These are phyloP conservation scores for Fusarium sp. DNA, from an alignment of 2,329 filamentous ascomycete species.

Conservation along the genomic window DNA sequence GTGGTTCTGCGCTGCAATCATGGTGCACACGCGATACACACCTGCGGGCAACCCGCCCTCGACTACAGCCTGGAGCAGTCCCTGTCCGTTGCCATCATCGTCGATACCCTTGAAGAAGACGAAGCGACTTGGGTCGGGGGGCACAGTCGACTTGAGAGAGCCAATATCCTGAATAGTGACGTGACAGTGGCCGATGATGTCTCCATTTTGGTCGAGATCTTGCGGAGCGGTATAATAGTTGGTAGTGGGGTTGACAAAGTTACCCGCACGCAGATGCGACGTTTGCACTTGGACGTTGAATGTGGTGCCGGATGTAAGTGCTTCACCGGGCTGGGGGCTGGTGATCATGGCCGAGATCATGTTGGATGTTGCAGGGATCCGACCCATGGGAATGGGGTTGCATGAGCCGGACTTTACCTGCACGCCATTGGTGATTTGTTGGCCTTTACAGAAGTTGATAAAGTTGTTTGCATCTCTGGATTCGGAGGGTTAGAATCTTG, in stretches of 20 bases:
- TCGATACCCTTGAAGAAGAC: conserved; percentile 1
- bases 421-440: conserved; percentile 67
- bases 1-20: conserved; percentile 71
- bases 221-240: neutral
- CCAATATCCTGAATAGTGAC: conserved; percentile 68
- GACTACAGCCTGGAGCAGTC: neutral
- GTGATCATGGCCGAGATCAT: conserved; percentile 68
- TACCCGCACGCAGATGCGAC: neutral
- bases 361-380: conserved; percentile 62
- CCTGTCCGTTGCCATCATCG: neutral
- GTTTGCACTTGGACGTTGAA: conserved; percentile 17
- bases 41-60: conserved; percentile 46
- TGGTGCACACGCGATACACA: conserved; percentile 72
- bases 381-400: conserved; percentile 70
- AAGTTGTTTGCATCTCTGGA: neutral
- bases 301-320: conserved; percentile 58
- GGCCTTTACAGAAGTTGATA: conserved; percentile 67
- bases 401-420: conserved; percentile 69
- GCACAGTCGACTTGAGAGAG: conserved; percentile 59
- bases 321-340: conserved; percentile 62
- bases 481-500: neutral
- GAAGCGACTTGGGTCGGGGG: conserved; percentile 36
- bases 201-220: conserved; percentile 56
- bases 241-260: neutral
- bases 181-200: conserved; percentile 68